A percentile compares a stretch with the other conserved stretches of the same genome.
Evolutionary conservation across 805 yeast species (phyloP).

Genomic region (Ogataea trehaloabstinens): DNA sequence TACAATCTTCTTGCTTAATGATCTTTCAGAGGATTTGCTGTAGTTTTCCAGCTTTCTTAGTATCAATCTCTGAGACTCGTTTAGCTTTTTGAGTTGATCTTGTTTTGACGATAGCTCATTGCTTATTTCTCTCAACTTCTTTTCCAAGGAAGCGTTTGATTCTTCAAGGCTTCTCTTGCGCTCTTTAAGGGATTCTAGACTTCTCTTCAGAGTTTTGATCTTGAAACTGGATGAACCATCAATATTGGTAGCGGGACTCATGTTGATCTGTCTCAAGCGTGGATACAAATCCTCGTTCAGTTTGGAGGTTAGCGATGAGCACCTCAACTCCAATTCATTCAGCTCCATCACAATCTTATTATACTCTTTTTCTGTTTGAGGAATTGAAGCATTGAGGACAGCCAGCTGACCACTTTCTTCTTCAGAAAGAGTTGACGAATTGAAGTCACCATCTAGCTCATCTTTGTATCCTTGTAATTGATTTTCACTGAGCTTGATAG

Average conservation of each 20-base stretch:
- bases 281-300: constrained; percentile 58
- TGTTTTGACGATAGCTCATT: constrained; percentile 32
- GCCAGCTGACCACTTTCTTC: constrained; percentile 47
- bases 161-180: constrained; percentile 23
- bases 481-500: constrained; percentile 34
- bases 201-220: constrained; percentile 16
- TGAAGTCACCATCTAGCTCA: constrained; percentile 57
- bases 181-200: constrained; percentile 14
- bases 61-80: constrained; percentile 54
- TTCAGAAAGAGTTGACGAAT: constrained; percentile 42
- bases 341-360: constrained; percentile 39
- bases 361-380: constrained; percentile 39
- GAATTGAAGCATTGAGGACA: constrained; percentile 34
- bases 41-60: constrained; percentile 57
- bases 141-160: constrained; percentile 28
- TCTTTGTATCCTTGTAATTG: constrained; percentile 42
- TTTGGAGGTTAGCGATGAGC: constrained; percentile 51
- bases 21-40: constrained; percentile 63
- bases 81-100: constrained; percentile 46
- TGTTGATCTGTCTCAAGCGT: constrained; percentile 39
- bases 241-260: constrained; percentile 5
- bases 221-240: constrained; percentile 10
- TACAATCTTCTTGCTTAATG: constrained; percentile 58
- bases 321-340: constrained; percentile 44
- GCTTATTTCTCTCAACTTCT: constrained; percentile 30